Base-by-base conservation (phyloP, 176 grass and related monocot species). In the Saccharum officinarum region DNA sequence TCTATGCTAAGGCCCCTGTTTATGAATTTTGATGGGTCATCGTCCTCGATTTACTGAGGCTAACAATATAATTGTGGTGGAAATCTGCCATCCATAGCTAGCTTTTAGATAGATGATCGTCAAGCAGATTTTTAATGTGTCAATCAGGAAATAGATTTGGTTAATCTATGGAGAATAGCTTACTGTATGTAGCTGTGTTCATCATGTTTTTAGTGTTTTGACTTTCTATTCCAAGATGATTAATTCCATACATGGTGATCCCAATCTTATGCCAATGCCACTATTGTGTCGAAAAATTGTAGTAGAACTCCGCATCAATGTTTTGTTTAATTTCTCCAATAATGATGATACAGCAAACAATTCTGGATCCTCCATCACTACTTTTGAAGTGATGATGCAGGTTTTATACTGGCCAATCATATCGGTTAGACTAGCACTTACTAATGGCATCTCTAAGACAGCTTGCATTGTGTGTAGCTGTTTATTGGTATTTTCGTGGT, bases 151-250 rank as follows among this genome's bases (percentile, higher is more conserved):
- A 84, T 71, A 41, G 8, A 11, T 26, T 40, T 47, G 55, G 2
- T 76, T 41, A 62, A 31, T 71, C 22, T 81, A 42, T 39, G 69
- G 20, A 49, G 37, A 71, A 78, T 85, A 67, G 57, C 17, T 41
- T 28, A 75, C 40, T 11, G 26, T 25, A 16, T 18, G 16, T 15
- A 40, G 7, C 16, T 28, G 4, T 34, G 8, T 34, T 52, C 6
- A 10, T 49, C 41, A 5, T 30, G 50, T 23, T 71, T 46, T 77
- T 33, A 7, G n/a, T 68, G 45, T 10, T 69, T 55, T 74, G 3
- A 66, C 42, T 84, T 80, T 57, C 28, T 55, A 26, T 80, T 62
- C 13, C 34, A 74, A 80, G 68, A 26, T 79, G 66, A 84, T 74
- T 73, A 22, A 17, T 66, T 73, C 59, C 4, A 9, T 33, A 1